Conservation (phyloP, 306 rosid species). For the Cucurbita argyrosperma region DNA sequence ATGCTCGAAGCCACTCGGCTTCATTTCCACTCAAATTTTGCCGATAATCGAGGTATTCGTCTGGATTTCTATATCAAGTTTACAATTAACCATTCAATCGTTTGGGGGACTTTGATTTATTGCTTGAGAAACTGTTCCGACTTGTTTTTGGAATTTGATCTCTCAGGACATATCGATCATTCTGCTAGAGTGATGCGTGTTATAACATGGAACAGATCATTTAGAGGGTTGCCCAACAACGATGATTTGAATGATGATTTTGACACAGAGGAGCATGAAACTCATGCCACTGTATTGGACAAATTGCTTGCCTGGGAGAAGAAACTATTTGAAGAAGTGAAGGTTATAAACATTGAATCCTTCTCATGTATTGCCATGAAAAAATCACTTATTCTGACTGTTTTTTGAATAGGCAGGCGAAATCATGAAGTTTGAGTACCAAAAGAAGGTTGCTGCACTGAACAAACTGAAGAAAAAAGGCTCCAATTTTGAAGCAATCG, state of each 20-base stretch:
- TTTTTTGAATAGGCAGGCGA: slow-evolving; percentile 69
- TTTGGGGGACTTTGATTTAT: neutral
- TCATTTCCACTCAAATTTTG: slow-evolving; percentile 93
- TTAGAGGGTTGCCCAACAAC: slow-evolving; percentile 36
- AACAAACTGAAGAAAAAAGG: slow-evolving; percentile 62
- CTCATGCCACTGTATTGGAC: slow-evolving; percentile 88
- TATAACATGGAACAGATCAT: slow-evolving; percentile 87
- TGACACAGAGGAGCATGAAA: slow-evolving; percentile 67
- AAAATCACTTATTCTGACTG: neutral
- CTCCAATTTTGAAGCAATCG: slow-evolving; percentile 52
- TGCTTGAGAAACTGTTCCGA: neutral
- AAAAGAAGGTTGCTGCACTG: slow-evolving; percentile 59
- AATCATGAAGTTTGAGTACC: slow-evolving; percentile 80
- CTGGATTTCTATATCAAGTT: neutral
- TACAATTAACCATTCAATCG: neutral
- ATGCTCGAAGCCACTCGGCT: slow-evolving; percentile 86
- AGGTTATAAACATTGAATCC: slow-evolving; percentile 25
- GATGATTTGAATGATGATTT: slow-evolving; percentile 64
- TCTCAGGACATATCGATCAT: slow-evolving; percentile 84
- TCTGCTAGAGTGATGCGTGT: slow-evolving; percentile 89
- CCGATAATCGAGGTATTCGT: slow-evolving; percentile 75
- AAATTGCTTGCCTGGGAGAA: slow-evolving; percentile 97
- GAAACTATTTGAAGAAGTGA: slow-evolving; percentile 88
- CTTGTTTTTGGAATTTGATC: neutral
- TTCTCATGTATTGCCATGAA: neutral